phyloP scores from a whole-genome alignment of 768 basidiomycete genomes.

The Lentinula detonsa region DNA sequence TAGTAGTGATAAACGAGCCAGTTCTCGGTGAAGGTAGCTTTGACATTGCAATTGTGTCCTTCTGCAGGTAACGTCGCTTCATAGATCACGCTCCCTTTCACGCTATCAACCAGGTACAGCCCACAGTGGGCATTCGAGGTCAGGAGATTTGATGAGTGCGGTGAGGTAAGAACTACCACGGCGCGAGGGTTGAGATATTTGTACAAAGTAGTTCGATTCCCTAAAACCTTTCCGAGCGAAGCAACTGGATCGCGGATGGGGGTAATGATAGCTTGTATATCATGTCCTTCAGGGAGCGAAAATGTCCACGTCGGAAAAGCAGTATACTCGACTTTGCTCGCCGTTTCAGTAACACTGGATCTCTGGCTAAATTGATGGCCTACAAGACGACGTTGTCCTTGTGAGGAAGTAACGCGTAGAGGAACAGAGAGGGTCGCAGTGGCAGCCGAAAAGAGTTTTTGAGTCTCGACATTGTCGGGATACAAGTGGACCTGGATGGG shows the following conservation, averaged over 20 bases:
- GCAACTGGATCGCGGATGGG: slow-evolving; percentile 53
- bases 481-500: slow-evolving; percentile 52
- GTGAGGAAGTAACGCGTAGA: slow-evolving; percentile 31
- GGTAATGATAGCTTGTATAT: slow-evolving; percentile 45
- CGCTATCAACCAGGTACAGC: slow-evolving; percentile 73
- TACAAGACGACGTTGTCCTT: slow-evolving; percentile 39
- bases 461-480: slow-evolving; percentile 48
- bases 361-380: slow-evolving; percentile 47
- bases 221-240: slow-evolving; percentile 77
- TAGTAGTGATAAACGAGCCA: slow-evolving; percentile 91
- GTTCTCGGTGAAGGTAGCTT: slow-evolving; percentile 74
- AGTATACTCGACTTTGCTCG: slow-evolving; percentile 22
- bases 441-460: slow-evolving; percentile 31
- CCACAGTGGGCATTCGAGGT: slow-evolving; percentile 35
- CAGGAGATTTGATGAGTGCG: slow-evolving; percentile 15
- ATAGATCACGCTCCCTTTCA: slow-evolving; percentile 75
- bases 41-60: slow-evolving; percentile 51
- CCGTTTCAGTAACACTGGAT: background rate
- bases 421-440: slow-evolving; percentile 45
- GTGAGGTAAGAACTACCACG: slow-evolving; percentile 56
- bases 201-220: slow-evolving; percentile 84
- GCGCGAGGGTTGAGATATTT: slow-evolving; percentile 90
- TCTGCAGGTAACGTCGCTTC: slow-evolving; percentile 46
- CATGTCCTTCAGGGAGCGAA: slow-evolving; percentile 49
- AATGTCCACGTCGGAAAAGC: slow-evolving; percentile 65